Evolutionary conservation across 371 early-diverging fungal species (phyloP), one percentile per base, ranked within the genome.

Genomic region (Mortierella sp.): DNA sequence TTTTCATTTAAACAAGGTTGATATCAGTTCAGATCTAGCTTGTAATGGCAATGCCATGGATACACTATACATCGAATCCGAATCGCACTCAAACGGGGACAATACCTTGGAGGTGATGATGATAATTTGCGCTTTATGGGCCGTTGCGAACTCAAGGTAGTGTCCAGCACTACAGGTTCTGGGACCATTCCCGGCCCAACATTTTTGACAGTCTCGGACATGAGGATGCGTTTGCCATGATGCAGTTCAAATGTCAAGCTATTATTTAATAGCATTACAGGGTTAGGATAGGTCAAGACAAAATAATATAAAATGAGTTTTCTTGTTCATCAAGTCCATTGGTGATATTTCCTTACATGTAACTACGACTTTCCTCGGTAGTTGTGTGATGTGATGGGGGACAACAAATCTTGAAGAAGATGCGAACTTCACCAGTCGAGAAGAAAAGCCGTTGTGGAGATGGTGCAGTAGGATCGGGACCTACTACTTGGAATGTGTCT

Each of bases 361-460:
- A 79, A 1, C 71, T 71, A 32, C 16, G 45, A 33, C 63, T 67
- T 15, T 66, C 65, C 10, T 65, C 52, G 13, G 40, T 7, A n/a
- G 22, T 36, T 15, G 65, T 45, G 41, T 80, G 80, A 59, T 80
- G 80, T 9, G 64, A 65, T 15, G 80, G 75, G 0, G 75, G 74
- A 47, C 80, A 80, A 57, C 80, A 71, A 28, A 80, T 71, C 72
- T 64, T 67, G 72, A 80, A 71, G 52, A 57, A 63, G 41, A 80
- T 45, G 4, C 72, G 71, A 32, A 80, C 63, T 43, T 80, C 80
- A 5, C 72, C 75, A 0, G 67, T 71, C 3, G 72, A 67, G 55
- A 80, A 74, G 32, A 74, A 74, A 32, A 80, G 58, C 11, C 80
- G 74, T 48, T 80, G 80, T 4, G 79, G 79, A 13, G 74, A 78